Base-by-base conservation (phyloP, 768 basidiomycete species). In the Tephrocybe sp. region DNA sequence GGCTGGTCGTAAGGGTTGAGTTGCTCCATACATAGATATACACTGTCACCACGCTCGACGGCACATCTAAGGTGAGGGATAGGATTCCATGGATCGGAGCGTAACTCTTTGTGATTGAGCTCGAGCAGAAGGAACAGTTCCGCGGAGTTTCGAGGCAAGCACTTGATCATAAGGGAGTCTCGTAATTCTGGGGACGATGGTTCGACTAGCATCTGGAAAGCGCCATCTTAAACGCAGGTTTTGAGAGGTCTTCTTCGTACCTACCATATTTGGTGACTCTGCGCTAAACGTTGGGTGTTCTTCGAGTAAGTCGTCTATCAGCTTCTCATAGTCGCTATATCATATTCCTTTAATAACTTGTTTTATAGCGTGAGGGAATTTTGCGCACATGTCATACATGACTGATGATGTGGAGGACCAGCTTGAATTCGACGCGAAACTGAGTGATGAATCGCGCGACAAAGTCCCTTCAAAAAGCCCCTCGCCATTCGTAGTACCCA, bases 1-100 rank as follows among this genome's bases (percentile, higher is more conserved):
- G 78, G 78, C 9, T 72, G 55, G 55, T 76, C 68, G 59, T 69
- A 78, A 54, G 72, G 67, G 19, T 64, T 66, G 22, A 79, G 70
- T 16, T 70, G 69, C 47, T 75, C 73, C 59, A 80, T 63, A 56
- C 73, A 76, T 5, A 79, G 57, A 42, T 72, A 75, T 3, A 72
- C 67, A 21, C 64, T 56, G 12, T 71, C 68, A n/a, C 62, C 71
- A 24, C 73, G 69, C 49, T 77, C 70, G 0, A 78, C 70, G 1
- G 70, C 70, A 49, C 69, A 65, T 12, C 77, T 58, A 8, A 82
- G 64, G 36, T 75, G 76, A 4, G 78, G 79, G 8, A 70, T 64
- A 5, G 78, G 72, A 53, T 82, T 82, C 80, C 80, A 80, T 0
- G 79, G 79, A 56, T 82, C 80, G 38, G 64, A 56, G 11, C 80